These are phyloP conservation scores for Rhododendron ferrugineum DNA, from an alignment of 148 eudicot genomes.

Conservation along the genomic window DNA sequence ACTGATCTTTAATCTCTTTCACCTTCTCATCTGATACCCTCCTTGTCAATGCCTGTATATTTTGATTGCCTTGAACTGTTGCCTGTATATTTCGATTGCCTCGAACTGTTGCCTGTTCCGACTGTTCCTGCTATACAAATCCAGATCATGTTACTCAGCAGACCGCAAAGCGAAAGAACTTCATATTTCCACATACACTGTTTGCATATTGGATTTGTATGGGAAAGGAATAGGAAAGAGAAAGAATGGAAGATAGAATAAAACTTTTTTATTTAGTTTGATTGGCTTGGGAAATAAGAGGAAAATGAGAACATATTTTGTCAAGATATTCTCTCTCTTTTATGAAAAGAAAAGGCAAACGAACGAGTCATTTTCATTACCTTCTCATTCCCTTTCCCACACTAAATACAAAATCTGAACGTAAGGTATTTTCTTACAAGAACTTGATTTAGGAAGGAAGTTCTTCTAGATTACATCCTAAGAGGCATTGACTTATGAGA, in stretches of 20 bases:
- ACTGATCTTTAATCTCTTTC: constrained; percentile 76
- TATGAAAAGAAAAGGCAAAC: neutral
- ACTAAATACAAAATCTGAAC: neutral
- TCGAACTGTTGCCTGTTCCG: constrained; percentile 18
- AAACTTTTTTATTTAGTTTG: neutral
- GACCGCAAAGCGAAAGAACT: constrained; percentile 4
- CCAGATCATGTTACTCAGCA: constrained; percentile 12
- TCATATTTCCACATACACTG: neutral
- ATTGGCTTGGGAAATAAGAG: neutral
- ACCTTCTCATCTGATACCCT: constrained; percentile 49
- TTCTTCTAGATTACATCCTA: neutral
- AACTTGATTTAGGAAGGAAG: neutral
- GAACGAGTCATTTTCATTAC: neutral
- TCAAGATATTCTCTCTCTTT: neutral
- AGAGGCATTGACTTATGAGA: neutral
- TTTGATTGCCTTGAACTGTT: neutral
- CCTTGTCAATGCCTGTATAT: too few species aligned
- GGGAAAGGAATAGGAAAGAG: neutral
- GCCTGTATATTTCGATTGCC: constrained; percentile 20
- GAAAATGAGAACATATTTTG: neutral
- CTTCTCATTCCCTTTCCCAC: neutral
- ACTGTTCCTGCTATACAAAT: constrained; percentile 24
- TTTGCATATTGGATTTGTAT: neutral
- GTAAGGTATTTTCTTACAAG: neutral
- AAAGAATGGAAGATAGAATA: neutral